Percentiles rank a stretch among this genome's conserved stretches.
phyloP scores from a whole-genome alignment of 139 green algal genomes.

The Edaphochlamys debaryana region DNA sequence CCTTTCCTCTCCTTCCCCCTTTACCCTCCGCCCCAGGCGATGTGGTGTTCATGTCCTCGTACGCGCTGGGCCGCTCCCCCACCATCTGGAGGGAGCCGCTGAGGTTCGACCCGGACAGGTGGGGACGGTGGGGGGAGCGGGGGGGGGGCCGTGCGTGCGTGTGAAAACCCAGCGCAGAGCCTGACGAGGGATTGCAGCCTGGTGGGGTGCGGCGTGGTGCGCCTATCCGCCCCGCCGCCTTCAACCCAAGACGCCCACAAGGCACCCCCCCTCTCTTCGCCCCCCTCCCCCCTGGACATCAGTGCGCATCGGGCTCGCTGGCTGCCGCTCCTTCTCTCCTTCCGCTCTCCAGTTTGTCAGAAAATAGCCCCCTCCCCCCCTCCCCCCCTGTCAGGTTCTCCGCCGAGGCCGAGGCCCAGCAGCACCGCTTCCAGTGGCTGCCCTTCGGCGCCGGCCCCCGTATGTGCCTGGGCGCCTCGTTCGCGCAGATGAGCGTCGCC shows the following conservation, averaged over 20 bases:
- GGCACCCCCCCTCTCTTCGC: too few relatives aligned
- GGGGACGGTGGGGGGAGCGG: neutral
- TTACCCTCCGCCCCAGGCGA: too few relatives aligned
- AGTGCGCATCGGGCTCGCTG: too few relatives aligned
- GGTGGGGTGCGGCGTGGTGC: too few relatives aligned
- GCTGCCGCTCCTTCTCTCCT: too few relatives aligned
- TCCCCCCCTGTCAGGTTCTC: constrained; percentile 41
- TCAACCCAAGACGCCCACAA: too few relatives aligned
- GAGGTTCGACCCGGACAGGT: constrained; percentile 57
- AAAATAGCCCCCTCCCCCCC: neutral
- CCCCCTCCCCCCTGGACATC: too few relatives aligned
- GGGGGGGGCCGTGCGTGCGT: neutral
- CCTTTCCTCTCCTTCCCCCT: too few relatives aligned
- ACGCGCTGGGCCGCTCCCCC: constrained; percentile 68
- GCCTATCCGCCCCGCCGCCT: too few relatives aligned
- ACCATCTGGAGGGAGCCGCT: constrained; percentile 65
- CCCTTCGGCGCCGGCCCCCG: constrained; percentile 70
- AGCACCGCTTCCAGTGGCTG: constrained; percentile 69
- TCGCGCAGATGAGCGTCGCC: constrained; percentile 67
- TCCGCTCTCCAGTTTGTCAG: too few relatives aligned
- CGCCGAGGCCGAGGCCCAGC: constrained; percentile 43
- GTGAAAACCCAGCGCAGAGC: too few relatives aligned
- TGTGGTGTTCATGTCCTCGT: constrained; percentile 80
- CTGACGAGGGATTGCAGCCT: too few relatives aligned
- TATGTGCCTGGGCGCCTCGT: constrained; percentile 70